Evolutionary conservation across 1,284 basidiomycete species (phyloP).

Genomic region (Heliocybe sulcata): DNA sequence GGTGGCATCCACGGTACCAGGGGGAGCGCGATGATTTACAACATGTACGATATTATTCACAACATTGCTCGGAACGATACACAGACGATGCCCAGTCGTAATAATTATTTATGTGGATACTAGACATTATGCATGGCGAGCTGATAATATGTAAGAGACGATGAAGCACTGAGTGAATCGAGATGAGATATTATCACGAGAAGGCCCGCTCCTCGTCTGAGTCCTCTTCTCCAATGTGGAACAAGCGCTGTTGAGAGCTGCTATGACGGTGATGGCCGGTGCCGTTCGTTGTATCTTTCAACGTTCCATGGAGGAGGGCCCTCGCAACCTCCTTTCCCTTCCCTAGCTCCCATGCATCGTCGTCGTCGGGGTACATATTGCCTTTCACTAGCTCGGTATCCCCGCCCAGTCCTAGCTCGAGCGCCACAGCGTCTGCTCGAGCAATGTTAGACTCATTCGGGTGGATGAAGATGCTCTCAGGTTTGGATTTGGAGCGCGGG

Average conservation of each 20-base stretch:
- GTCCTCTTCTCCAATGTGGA: neutral
- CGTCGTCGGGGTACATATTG: conserved; percentile 21
- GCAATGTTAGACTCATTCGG: conserved; percentile 53
- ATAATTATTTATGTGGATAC: neutral
- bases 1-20: conserved; percentile 23
- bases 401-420: conserved; percentile 42
- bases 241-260: neutral
- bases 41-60: neutral
- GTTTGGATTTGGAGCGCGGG: conserved; percentile 44
- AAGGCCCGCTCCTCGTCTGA: conserved; percentile 1
- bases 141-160: neutral
- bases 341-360: conserved; percentile 30
- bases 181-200: neutral
- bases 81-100: neutral
- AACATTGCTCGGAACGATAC: neutral
- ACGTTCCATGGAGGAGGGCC: conserved; percentile 14
- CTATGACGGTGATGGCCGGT: neutral
- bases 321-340: conserved; percentile 31
- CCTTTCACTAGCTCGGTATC: conserved; percentile 33
- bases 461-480: conserved; percentile 53
- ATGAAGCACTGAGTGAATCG: neutral
- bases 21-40: conserved; percentile 12
- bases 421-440: conserved; percentile 51
- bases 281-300: neutral
- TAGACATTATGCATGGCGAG: neutral